phyloP scores from a whole-genome alignment of 768 basidiomycete species.

The Suillus spraguei region DNA sequence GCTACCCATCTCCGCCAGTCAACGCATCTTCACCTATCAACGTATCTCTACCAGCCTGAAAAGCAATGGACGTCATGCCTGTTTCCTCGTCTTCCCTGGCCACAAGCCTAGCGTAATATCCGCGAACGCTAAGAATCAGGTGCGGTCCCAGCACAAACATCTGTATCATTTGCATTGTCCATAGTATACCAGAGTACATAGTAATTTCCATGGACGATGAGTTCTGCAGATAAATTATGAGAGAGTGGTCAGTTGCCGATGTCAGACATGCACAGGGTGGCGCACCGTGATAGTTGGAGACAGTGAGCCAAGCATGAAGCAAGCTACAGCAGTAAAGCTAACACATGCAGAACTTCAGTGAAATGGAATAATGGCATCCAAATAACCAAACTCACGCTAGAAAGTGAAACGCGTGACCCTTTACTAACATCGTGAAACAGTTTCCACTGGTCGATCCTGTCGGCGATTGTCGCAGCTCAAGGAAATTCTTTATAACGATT shows the following conservation, averaged over 20 bases:
- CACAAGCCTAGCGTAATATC: background rate
- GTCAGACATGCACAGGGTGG: background rate
- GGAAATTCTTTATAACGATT: background rate
- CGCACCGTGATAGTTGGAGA: background rate
- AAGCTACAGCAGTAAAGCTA: background rate
- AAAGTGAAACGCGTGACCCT: background rate
- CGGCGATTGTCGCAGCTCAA: background rate
- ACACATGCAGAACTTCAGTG: background rate
- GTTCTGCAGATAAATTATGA: background rate
- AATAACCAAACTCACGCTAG: background rate
- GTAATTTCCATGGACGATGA: background rate
- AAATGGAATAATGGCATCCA: background rate
- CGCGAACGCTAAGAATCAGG: background rate
- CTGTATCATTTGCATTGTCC: background rate
- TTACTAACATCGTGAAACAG: background rate
- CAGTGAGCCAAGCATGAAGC: background rate
- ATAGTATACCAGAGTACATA: background rate
- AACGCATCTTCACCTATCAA: background rate
- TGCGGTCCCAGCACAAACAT: background rate
- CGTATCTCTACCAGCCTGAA: background rate
- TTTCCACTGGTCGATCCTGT: background rate
- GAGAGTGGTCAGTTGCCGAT: background rate
- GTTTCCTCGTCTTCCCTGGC: too few relatives aligned
- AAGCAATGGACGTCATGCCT: background rate
- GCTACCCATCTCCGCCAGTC: background rate